Conservation (phyloP, 768 basidiomycete genomes). For the Crepidotus variabilis region DNA sequence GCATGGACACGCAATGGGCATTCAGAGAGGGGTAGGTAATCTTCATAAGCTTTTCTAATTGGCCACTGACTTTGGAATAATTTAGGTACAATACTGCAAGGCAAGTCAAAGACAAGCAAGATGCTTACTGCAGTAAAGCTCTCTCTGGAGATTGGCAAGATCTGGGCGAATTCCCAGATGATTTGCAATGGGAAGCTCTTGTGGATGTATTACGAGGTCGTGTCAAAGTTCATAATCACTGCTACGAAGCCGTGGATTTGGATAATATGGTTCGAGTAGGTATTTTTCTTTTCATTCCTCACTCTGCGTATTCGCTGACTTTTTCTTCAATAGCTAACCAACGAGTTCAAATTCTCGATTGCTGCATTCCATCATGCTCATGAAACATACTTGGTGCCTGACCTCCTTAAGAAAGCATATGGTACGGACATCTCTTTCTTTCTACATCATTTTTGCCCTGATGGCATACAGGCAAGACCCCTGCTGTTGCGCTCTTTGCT, state of each 20-base stretch:
- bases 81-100: slow-evolving; percentile 57
- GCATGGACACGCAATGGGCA: slow-evolving; percentile 66
- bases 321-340: slow-evolving; percentile 34
- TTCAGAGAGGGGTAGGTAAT: slow-evolving; percentile 51
- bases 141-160: slow-evolving; percentile 42
- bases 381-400: slow-evolving; percentile 85
- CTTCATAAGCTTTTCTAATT: slow-evolving; percentile 9
- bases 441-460: neutral
- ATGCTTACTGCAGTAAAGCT: slow-evolving; percentile 56
- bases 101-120: slow-evolving; percentile 59
- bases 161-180: slow-evolving; percentile 57
- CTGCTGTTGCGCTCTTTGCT: slow-evolving; percentile 75
- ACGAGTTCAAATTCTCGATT: slow-evolving; percentile 70
- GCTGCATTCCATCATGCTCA: slow-evolving; percentile 78
- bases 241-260: slow-evolving; percentile 63
- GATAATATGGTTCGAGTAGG: slow-evolving; percentile 62
- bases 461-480: slow-evolving; percentile 44
- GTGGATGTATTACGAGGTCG: slow-evolving; percentile 76
- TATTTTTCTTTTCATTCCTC: neutral
- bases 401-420: slow-evolving; percentile 67
- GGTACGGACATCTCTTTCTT: slow-evolving; percentile 29
- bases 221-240: slow-evolving; percentile 66
- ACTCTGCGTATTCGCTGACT: neutral
- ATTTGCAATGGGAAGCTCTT: slow-evolving; percentile 70
- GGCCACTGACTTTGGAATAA: slow-evolving; percentile 14